Percentiles rank a stretch among this genome's conserved stretches.
These are phyloP conservation scores for Pseudozyma pruni DNA, from an alignment of 1,284 basidiomycete genomes.

Conservation along the genomic window DNA sequence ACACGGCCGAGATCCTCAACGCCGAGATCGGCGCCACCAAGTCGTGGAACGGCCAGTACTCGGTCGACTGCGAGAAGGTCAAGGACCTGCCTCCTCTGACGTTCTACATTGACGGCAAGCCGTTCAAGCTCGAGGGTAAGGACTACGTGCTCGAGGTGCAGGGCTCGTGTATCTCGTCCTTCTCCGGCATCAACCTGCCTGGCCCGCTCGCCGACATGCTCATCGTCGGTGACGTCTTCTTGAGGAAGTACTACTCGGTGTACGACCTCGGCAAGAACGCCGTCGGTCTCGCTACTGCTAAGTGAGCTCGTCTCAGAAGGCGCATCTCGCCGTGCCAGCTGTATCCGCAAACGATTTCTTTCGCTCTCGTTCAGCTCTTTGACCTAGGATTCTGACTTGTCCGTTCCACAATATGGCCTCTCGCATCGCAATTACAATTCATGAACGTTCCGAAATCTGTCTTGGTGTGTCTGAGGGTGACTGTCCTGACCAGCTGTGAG, in stretches of 20 bases:
- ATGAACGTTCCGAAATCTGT: neutral
- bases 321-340: neutral
- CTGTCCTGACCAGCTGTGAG: too few species aligned
- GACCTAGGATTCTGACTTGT: neutral
- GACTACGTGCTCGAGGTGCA: slow-evolving; percentile 90
- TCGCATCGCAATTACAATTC: slow-evolving; percentile 18
- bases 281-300: slow-evolving; percentile 81
- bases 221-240: slow-evolving; percentile 80
- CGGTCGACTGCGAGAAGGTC: slow-evolving; percentile 86
- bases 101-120: slow-evolving; percentile 72
- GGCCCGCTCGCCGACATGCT: slow-evolving; percentile 86
- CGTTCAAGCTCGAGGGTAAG: slow-evolving; percentile 80
- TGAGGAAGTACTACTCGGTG: slow-evolving; percentile 87
- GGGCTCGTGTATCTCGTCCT: slow-evolving; percentile 92
- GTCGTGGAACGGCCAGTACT: slow-evolving; percentile 65
- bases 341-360: neutral
- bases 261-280: slow-evolving; percentile 87
- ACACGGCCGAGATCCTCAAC: slow-evolving; percentile 98
- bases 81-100: slow-evolving; percentile 84
- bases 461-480: too few species aligned
- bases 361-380: neutral
- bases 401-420: slow-evolving; percentile 1
- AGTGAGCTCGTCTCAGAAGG: slow-evolving; percentile 63
- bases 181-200: slow-evolving; percentile 92
- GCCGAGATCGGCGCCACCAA: slow-evolving; percentile 74